Evolutionary conservation across 2,329 filamentous ascomycete species (phyloP).

Genomic region (Trichoderma citrinoviride): DNA sequence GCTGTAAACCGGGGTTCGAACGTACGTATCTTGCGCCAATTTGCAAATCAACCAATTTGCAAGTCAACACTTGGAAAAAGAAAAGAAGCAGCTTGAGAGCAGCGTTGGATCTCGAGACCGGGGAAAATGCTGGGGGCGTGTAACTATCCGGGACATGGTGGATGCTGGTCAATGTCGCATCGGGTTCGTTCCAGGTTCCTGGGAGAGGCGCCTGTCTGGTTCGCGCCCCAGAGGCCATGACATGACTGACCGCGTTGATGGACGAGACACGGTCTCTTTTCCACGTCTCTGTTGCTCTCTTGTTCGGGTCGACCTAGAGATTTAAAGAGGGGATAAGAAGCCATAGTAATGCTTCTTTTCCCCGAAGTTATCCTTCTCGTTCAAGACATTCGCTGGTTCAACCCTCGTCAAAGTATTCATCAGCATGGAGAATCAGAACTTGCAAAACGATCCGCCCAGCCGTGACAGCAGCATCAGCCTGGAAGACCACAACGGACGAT

Average conservation of each 20-base stretch:
- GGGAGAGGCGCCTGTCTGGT: not conserved
- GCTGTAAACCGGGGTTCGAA: not conserved
- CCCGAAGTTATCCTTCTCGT: not conserved
- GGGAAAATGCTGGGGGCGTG: not conserved
- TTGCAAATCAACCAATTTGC: too few relatives aligned
- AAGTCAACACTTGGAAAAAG: not conserved
- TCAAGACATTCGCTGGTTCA: not conserved
- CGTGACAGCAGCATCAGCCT: slow-evolving; percentile 12
- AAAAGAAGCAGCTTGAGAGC: not conserved
- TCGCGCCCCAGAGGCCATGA: not conserved
- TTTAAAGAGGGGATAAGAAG: not conserved
- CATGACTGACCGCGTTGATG: not conserved
- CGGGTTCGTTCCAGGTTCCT: not conserved
- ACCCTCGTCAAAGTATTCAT: not conserved
- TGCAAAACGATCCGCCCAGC: not conserved
- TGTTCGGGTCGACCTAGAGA: not conserved
- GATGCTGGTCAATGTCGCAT: not conserved
- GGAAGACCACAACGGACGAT: not conserved
- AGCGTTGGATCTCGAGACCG: not conserved
- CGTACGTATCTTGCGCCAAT: too few relatives aligned
- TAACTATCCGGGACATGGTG: not conserved
- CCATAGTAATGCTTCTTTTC: not conserved
- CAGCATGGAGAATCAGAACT: not conserved
- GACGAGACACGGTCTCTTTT: not conserved
- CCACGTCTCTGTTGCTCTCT: not conserved